Evolutionary conservation across 2,329 filamentous ascomycete species (phyloP).

Genomic region (Neocatenulostroma microsporum): DNA sequence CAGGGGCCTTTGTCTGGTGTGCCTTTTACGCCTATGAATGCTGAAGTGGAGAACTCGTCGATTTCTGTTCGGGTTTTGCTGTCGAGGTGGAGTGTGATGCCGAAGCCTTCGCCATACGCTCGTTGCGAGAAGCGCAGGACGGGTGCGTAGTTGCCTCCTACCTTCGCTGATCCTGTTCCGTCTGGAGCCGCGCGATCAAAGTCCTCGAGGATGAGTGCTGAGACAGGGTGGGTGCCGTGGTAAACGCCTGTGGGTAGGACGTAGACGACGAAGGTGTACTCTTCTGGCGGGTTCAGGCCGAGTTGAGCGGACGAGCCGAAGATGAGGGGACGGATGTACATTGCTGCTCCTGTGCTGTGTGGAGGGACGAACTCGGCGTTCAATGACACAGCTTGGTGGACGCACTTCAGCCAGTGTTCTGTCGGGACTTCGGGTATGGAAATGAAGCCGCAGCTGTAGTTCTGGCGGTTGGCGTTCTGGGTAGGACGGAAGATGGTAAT

Average conservation of each 20-base stretch:
- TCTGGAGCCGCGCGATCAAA: slow-evolving; percentile 92
- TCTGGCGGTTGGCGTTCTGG: slow-evolving; percentile 76
- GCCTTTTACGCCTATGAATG: slow-evolving; percentile 73
- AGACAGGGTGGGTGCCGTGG: slow-evolving; percentile 82
- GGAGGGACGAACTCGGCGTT: slow-evolving; percentile 91
- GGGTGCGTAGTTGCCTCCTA: slow-evolving; percentile 93
- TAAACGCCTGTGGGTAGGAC: slow-evolving; percentile 91
- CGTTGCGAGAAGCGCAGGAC: slow-evolving; percentile 81
- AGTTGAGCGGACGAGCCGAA: slow-evolving; percentile 85
- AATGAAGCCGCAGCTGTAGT: slow-evolving; percentile 74
- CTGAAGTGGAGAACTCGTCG: slow-evolving; percentile 92
- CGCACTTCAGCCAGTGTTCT: slow-evolving; percentile 65
- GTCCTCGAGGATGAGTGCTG: slow-evolving; percentile 78
- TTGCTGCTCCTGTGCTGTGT: slow-evolving; percentile 75
- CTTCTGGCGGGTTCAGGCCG: slow-evolving; percentile 76
- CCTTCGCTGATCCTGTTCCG: slow-evolving; percentile 84
- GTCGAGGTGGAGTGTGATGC: slow-evolving; percentile 92
- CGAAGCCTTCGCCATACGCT: slow-evolving; percentile 69
- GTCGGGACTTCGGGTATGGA: slow-evolving; percentile 75
- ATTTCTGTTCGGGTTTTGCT: slow-evolving; percentile 75
- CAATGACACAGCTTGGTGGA: slow-evolving; percentile 71
- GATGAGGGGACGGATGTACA: slow-evolving; percentile 85
- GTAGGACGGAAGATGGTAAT: slow-evolving; percentile 85
- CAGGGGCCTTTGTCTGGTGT: slow-evolving; percentile 43
- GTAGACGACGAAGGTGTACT: slow-evolving; percentile 86